Percentiles rank a stretch among this genome's conserved stretches.
phyloP scores from a whole-genome alignment of 192 early-diverging fungal species.

The Phycomyces blakesleeanus region DNA sequence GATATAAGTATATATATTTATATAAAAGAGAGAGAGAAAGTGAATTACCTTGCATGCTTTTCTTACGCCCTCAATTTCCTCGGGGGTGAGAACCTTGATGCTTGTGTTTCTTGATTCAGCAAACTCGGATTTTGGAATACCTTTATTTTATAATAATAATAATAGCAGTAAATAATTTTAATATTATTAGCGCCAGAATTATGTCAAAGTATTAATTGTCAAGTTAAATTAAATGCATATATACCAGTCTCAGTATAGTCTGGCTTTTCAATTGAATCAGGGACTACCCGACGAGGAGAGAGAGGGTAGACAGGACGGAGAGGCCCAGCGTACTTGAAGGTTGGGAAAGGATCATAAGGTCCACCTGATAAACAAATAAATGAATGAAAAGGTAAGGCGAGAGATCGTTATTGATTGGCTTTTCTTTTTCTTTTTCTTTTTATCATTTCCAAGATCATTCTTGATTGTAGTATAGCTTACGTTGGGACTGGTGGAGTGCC shows the following conservation, averaged over 20 bases:
- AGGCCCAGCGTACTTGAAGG: slow-evolving; percentile 58
- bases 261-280: slow-evolving; percentile 56
- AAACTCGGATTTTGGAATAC: slow-evolving; percentile 74
- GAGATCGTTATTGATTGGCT: not conserved
- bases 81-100: slow-evolving; percentile 64
- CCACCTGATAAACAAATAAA: slow-evolving; percentile 2
- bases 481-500: slow-evolving; percentile 9
- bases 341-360: slow-evolving; percentile 58
- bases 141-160: slow-evolving; percentile 28
- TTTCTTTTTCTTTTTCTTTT: no score
- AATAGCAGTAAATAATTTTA: not conserved
- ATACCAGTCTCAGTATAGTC: slow-evolving; percentile 28
- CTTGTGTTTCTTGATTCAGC: slow-evolving; percentile 56
- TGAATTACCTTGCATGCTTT: slow-evolving; percentile 63
- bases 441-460: not conserved
- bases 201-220: not conserved
- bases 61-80: slow-evolving; percentile 81
- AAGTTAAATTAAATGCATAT: not conserved
- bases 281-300: slow-evolving; percentile 64
- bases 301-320: slow-evolving; percentile 75
- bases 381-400: not conserved
- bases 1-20: no score
- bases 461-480: not conserved
- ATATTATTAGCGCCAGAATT: slow-evolving; percentile 49
- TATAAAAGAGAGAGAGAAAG: no score